These are phyloP conservation scores for Tephrocybe rancida DNA, from an alignment of 768 basidiomycete genomes.

Conservation along the genomic window DNA sequence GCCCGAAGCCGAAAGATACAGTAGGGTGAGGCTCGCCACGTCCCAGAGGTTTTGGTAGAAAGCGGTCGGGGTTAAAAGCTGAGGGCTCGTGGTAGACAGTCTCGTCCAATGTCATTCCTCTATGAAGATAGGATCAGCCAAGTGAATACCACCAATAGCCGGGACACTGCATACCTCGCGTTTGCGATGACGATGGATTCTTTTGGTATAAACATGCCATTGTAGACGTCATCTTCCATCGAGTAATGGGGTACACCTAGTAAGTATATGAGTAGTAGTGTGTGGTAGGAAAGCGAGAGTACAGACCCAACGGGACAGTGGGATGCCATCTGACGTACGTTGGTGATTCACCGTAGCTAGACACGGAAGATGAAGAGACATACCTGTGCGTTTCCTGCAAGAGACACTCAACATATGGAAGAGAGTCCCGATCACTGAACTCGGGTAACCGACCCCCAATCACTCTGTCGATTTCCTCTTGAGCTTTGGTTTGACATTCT, in stretches of 20 bases:
- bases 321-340: slow-evolving; percentile 10
- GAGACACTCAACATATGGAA: slow-evolving; percentile 15
- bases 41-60: slow-evolving; percentile 15
- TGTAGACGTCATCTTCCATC: slow-evolving; percentile 19
- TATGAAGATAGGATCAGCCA: background rate
- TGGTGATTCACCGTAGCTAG: background rate
- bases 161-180: slow-evolving; percentile 7
- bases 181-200: slow-evolving; percentile 20
- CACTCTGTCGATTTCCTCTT: too few species aligned
- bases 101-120: slow-evolving; percentile 17
- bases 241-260: slow-evolving; percentile 19
- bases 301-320: slow-evolving; percentile 12
- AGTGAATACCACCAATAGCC: background rate
- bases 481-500: slow-evolving; percentile 13
- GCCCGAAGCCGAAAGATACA: slow-evolving; percentile 16
- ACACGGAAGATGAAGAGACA: background rate
- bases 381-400: slow-evolving; percentile 13
- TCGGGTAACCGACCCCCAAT: slow-evolving; percentile 17
- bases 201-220: slow-evolving; percentile 21
- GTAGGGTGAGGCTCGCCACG: slow-evolving; percentile 14
- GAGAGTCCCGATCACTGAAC: slow-evolving; percentile 14
- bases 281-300: background rate
- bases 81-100: slow-evolving; percentile 15
- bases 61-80: slow-evolving; percentile 15
- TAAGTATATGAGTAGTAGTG: background rate